These are phyloP conservation scores for Cercophora newfieldiana DNA, from an alignment of 495 filamentous ascomycete species.

Conservation along the genomic window DNA sequence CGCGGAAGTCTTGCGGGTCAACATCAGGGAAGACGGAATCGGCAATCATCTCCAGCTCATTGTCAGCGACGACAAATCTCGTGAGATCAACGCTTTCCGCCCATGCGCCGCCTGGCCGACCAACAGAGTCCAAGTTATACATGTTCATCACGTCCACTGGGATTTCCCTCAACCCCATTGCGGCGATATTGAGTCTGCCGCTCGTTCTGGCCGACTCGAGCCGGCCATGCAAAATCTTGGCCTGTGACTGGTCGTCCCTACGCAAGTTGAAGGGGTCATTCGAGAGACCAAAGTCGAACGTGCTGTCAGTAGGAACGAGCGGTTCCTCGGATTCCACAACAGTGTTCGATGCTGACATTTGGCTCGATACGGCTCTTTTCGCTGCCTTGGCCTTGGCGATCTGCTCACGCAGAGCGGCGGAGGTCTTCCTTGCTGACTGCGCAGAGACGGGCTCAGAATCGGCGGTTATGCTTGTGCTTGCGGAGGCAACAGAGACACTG, in stretches of 20 bases:
- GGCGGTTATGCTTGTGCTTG: slow-evolving; percentile 39
- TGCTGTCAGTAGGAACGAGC: slow-evolving; percentile 47
- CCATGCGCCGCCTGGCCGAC: slow-evolving; percentile 65
- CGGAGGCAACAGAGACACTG: slow-evolving; percentile 38
- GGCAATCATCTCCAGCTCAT: slow-evolving; percentile 74
- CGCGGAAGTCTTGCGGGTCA: slow-evolving; percentile 53
- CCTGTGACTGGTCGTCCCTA: slow-evolving; percentile 57
- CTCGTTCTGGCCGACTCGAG: slow-evolving; percentile 74
- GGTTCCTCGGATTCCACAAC: slow-evolving; percentile 41
- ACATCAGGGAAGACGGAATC: slow-evolving; percentile 77
- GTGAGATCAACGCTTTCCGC: slow-evolving; percentile 93
- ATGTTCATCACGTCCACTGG: slow-evolving; percentile 84
- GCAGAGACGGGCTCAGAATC: slow-evolving; percentile 38
- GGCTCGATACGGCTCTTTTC: slow-evolving; percentile 56
- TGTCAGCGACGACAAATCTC: slow-evolving; percentile 85
- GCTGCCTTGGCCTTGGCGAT: slow-evolving; percentile 95
- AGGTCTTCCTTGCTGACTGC: slow-evolving; percentile 62
- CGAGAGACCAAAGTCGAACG: slow-evolving; percentile 54
- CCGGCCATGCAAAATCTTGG: slow-evolving; percentile 70
- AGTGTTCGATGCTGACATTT: slow-evolving; percentile 35
- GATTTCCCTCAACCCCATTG: slow-evolving; percentile 75
- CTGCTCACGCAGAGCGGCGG: slow-evolving; percentile 78
- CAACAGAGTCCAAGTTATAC: slow-evolving; percentile 70
- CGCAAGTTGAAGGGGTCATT: slow-evolving; percentile 69
- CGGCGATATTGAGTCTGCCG: slow-evolving; percentile 86